Conservation (phyloP, 495 filamentous ascomycete species). For the Aspergillus biplanus region DNA sequence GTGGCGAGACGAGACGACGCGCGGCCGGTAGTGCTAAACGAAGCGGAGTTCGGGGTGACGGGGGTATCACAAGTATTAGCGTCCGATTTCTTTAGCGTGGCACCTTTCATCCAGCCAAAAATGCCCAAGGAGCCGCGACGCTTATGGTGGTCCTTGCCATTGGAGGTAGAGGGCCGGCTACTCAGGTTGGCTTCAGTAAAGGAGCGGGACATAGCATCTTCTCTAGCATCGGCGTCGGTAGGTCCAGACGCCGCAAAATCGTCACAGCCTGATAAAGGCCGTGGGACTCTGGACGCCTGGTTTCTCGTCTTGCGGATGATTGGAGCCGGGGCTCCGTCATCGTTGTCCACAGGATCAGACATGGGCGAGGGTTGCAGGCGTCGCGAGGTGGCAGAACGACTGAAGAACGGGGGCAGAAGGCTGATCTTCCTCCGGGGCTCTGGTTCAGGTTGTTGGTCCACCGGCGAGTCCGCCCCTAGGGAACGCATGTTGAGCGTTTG, state of each 20-base stretch:
- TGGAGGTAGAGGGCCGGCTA: conserved; percentile 35
- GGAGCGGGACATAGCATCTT: conserved; percentile 32
- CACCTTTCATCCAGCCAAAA: conserved; percentile 50
- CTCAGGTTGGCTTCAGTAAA: conserved; percentile 32
- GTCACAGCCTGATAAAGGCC: conserved; percentile 14
- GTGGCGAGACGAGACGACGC: conserved; percentile 16
- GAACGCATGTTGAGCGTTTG: conserved; percentile 39
- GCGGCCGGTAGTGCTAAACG: conserved; percentile 1
- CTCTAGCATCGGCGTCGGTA: conserved; percentile 21
- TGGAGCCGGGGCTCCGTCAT: conserved; percentile 44
- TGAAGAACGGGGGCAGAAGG: conserved; percentile 43
- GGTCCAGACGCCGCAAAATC: conserved; percentile 16
- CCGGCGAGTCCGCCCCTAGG: conserved; percentile 22
- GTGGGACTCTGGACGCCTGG: conserved; percentile 1
- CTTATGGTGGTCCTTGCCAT: conserved; percentile 38
- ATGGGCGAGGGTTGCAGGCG: conserved; percentile 35
- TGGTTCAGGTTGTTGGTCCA: conserved; percentile 24
- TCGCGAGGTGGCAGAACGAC: conserved; percentile 31
- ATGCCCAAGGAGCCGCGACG: conserved; percentile 46
- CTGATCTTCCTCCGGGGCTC: conserved; percentile 40
- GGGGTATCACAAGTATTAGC: conserved; percentile 20
- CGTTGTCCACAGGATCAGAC: conserved; percentile 29
- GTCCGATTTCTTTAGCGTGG: conserved; percentile 31
- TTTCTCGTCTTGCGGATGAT: conserved; percentile 38
- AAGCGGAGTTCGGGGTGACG: conserved; percentile 7